phyloP scores from a whole-genome alignment of 1,284 basidiomycete genomes.

The Cutaneotrichosporon spelunceum region DNA sequence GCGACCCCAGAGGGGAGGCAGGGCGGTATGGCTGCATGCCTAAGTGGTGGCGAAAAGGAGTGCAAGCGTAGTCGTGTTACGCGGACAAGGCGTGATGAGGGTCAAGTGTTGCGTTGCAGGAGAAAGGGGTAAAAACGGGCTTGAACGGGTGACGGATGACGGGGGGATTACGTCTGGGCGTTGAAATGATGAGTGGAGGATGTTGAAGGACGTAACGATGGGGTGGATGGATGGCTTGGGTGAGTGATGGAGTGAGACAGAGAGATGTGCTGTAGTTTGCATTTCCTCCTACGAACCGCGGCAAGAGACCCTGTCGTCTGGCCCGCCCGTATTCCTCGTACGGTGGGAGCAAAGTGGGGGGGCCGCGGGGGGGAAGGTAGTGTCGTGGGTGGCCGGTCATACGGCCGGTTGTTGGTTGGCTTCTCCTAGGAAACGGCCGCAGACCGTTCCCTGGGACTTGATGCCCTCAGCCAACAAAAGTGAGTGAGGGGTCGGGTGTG shows the following conservation, averaged over 20 bases:
- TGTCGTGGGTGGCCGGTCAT: no score
- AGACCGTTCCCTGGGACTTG: no score
- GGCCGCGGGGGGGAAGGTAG: no score
- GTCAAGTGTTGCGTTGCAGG: not conserved
- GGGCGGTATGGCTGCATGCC: constrained; percentile 45
- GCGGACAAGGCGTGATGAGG: not conserved
- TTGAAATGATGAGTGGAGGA: not conserved
- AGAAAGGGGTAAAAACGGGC: not conserved
- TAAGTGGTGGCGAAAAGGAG: not conserved
- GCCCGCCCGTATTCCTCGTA: no score
- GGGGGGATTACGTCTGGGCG: not conserved
- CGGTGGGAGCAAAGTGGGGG: no score
- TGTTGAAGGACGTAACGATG: not conserved
- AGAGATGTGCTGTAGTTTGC: not conserved
- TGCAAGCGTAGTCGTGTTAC: not conserved
- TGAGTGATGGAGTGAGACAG: not conserved
- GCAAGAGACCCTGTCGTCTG: not conserved
- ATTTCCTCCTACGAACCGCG: not conserved
- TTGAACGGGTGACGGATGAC: not conserved
- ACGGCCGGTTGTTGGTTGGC: no score
- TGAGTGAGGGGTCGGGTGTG: no score
- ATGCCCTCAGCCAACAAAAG: no score
- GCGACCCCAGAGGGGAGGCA: constrained; percentile 34
- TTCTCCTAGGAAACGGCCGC: no score
- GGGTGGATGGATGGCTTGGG: not conserved